phyloP scores from a whole-genome alignment of 805 yeast species.

The Wickerhamiella sergipiensis region DNA sequence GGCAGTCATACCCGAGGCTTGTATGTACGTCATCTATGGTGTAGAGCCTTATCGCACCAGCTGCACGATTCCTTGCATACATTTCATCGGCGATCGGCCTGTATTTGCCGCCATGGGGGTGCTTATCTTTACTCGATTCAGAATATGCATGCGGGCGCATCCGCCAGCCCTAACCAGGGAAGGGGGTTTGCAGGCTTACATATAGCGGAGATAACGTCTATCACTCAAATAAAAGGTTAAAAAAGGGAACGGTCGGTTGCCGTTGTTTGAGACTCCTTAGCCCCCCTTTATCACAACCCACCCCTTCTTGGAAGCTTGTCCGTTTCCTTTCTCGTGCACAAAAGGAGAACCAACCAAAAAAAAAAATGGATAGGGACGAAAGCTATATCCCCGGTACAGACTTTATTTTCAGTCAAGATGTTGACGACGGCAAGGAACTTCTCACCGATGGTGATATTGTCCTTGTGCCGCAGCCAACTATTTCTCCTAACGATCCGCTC shows the following conservation, averaged over 20 bases:
- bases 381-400: conserved; percentile 20
- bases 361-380: conserved; percentile 3
- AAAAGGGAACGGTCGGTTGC: not conserved
- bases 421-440: conserved; percentile 15
- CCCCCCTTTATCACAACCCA: not conserved
- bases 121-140: not conserved
- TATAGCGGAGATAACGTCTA: not conserved
- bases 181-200: not conserved
- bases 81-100: not conserved
- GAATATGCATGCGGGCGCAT: not conserved
- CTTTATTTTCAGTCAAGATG: conserved; percentile 24
- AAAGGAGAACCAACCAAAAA: not conserved
- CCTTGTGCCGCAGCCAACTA: conserved; percentile 51
- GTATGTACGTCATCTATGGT: not conserved
- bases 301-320: too few relatives aligned
- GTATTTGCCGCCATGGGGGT: not conserved
- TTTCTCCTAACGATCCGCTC: conserved; percentile 57
- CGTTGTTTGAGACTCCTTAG: not conserved
- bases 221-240: not conserved
- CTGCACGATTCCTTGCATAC: not conserved
- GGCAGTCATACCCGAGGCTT: not conserved
- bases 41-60: not conserved
- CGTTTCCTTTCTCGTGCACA: not conserved
- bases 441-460: conserved; percentile 30
- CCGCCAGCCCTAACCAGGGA: not conserved